Evolutionary conservation across 257 asterid species (phyloP).

Genomic region (Orobanche coerulescens): DNA sequence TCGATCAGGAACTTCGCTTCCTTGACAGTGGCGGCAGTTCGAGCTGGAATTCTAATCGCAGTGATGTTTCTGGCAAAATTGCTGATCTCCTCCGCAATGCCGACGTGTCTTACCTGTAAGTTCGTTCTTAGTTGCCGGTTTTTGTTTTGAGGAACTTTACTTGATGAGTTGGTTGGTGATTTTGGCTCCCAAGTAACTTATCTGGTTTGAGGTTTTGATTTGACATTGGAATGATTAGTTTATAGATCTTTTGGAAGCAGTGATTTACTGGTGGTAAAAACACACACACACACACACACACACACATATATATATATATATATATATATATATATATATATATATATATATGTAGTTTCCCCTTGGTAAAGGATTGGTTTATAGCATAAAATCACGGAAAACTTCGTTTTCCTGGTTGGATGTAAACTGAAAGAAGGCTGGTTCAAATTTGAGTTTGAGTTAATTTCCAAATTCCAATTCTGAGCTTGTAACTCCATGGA

Average conservation of each 20-base stretch:
- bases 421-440: not conserved
- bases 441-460: not conserved
- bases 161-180: conserved; percentile 10
- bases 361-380: not conserved
- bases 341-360: not conserved
- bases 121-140: conserved; percentile 20
- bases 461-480: not conserved
- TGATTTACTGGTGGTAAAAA: no score
- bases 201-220: conserved; percentile 3
- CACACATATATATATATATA: no score
- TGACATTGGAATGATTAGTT: conserved; percentile 10
- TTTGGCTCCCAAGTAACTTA: not conserved
- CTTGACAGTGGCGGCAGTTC: conserved; percentile 36
- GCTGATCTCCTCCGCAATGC: conserved; percentile 75
- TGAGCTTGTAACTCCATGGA: not conserved
- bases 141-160: conserved; percentile 22
- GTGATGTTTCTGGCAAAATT: conserved; percentile 53
- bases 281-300: no score
- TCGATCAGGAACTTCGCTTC: conserved; percentile 66
- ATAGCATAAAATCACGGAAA: not conserved
- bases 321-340: no score
- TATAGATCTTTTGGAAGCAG: conserved; percentile 16
- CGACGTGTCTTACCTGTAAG: conserved; percentile 90
- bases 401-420: not conserved
- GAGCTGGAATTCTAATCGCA: conserved; percentile 38